Conservation (phyloP, 768 basidiomycete species). For the Termitomyces sp. region DNA sequence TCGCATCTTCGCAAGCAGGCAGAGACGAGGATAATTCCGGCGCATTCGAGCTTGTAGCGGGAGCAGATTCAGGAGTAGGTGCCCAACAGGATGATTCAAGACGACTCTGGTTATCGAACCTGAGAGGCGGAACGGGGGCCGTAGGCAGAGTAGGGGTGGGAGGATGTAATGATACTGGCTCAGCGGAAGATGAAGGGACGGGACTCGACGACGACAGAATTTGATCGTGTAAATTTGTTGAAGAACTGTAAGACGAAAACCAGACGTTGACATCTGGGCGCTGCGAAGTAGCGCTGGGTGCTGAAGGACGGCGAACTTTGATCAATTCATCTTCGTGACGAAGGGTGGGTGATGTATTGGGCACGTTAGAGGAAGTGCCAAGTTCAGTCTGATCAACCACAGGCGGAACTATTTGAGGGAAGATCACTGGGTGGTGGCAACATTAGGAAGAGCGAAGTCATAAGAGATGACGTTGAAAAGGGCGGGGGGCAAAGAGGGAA, state of each 20-base stretch:
- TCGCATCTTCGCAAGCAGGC: neutral
- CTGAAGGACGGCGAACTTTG: conserved; percentile 19
- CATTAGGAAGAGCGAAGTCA: neutral
- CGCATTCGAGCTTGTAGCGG: neutral
- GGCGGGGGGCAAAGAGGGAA: neutral
- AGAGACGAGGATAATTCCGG: neutral
- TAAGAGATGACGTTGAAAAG: neutral
- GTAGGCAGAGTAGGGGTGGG: neutral
- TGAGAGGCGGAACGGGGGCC: neutral
- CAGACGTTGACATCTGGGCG: conserved; percentile 16
- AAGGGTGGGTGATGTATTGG: conserved; percentile 12
- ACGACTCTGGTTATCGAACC: neutral
- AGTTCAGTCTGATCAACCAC: too few species aligned
- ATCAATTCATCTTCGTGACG: conserved; percentile 1
- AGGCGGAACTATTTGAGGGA: neutral
- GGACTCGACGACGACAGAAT: conserved; percentile 1
- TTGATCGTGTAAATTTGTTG: neutral
- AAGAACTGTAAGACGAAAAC: conserved; percentile 9
- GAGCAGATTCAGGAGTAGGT: neutral
- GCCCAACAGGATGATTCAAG: neutral
- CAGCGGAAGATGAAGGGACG: neutral
- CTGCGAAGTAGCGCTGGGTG: conserved; percentile 15
- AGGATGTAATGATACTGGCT: neutral
- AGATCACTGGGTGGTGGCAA: neutral
- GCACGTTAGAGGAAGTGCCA: neutral